Conservation (phyloP, 495 filamentous ascomycete genomes). For the Trichoderma orchidacearum region DNA sequence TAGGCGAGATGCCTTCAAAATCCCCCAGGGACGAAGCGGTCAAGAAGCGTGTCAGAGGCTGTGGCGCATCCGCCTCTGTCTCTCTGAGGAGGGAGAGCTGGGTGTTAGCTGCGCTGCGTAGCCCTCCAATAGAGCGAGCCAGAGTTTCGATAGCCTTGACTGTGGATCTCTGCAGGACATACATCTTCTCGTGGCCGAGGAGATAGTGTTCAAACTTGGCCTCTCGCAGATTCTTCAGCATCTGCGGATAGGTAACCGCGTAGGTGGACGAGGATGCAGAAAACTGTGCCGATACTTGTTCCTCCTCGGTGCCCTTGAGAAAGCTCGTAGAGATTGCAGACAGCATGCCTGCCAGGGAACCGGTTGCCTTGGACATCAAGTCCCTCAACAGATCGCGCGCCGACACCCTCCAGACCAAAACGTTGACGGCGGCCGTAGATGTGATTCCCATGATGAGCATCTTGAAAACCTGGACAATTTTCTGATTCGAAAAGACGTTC, state of each 20-base stretch:
- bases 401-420: conserved; percentile 68
- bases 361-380: conserved; percentile 61
- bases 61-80: conserved; percentile 14
- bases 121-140: conserved; percentile 78
- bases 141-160: conserved; percentile 78
- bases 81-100: conserved; percentile 75
- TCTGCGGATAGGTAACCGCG: conserved; percentile 49
- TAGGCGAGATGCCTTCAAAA: conserved; percentile 10
- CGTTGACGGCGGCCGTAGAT: conserved; percentile 57
- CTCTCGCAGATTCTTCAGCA: conserved; percentile 73
- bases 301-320: conserved; percentile 69
- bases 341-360: conserved; percentile 68
- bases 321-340: conserved; percentile 74
- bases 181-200: conserved; percentile 69
- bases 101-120: conserved; percentile 80
- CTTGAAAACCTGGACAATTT: conserved; percentile 77
- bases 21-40: conserved; percentile 11
- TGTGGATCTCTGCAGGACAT: conserved; percentile 62
- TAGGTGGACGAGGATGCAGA: conserved; percentile 49
- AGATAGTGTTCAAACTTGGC: conserved; percentile 86
- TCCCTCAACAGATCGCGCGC: conserved; percentile 63
- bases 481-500: conserved; percentile 64
- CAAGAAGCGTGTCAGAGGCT: conserved; percentile 11
- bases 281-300: conserved; percentile 50
- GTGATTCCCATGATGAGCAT: conserved; percentile 88